Conservation (phyloP, 2,329 filamentous ascomycete genomes). For the Penicillium italicum region DNA sequence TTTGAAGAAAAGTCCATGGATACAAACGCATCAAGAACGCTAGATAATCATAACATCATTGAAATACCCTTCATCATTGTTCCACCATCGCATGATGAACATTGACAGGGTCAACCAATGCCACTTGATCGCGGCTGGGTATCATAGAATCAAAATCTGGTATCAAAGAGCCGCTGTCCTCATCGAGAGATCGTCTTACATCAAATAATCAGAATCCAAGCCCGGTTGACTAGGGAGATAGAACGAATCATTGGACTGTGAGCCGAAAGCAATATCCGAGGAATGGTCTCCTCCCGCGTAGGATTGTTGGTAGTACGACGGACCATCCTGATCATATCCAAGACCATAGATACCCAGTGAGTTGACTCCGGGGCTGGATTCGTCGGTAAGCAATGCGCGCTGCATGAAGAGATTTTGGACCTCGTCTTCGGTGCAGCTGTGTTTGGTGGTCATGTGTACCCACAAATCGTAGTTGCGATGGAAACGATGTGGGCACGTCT, state of each 20-base stretch:
- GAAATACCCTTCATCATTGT: slow-evolving; percentile 7
- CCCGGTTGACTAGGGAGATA: slow-evolving; percentile 1
- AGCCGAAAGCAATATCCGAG: slow-evolving; percentile 7
- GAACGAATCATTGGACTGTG: slow-evolving; percentile 3
- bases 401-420: slow-evolving; percentile 42
- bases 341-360: slow-evolving; percentile 38
- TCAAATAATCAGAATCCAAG: slow-evolving; percentile 24
- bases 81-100: slow-evolving; percentile 29
- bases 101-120: slow-evolving; percentile 36
- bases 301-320: slow-evolving; percentile 15
- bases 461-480: slow-evolving; percentile 56
- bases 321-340: slow-evolving; percentile 29
- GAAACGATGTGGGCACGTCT: slow-evolving; percentile 54
- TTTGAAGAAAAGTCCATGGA: background rate
- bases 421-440: slow-evolving; percentile 39
- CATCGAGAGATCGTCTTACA: slow-evolving; percentile 19
- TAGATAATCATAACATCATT: slow-evolving; percentile 7
- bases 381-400: slow-evolving; percentile 36
- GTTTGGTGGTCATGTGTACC: slow-evolving; percentile 52
- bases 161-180: background rate
- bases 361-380: slow-evolving; percentile 23
- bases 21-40: background rate
- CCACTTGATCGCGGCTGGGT: slow-evolving; percentile 31
- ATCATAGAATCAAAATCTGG: slow-evolving; percentile 18
- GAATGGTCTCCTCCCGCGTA: background rate